These are phyloP conservation scores for Logfia minima DNA, from an alignment of 129 eudicot genomes.

Conservation along the genomic window DNA sequence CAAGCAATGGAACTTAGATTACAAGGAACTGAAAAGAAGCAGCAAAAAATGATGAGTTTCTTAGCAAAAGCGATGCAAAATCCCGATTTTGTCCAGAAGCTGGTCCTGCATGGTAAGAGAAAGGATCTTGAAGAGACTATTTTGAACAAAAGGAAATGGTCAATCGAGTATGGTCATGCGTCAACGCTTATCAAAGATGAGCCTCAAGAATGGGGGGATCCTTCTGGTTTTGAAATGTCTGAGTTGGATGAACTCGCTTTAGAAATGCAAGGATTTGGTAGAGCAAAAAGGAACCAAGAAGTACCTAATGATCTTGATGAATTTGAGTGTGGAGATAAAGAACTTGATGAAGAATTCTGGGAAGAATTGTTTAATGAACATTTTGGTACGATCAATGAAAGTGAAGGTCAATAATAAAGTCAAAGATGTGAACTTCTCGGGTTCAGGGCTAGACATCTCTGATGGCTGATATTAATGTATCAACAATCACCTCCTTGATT, in stretches of 20 bases:
- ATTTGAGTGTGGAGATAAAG: conserved; percentile 49
- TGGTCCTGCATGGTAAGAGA: conserved; percentile 59
- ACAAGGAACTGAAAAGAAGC: conserved; percentile 80
- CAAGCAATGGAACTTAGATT: conserved; percentile 73
- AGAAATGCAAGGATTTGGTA: conserved; percentile 91
- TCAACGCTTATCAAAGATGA: conserved; percentile 50
- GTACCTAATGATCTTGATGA: conserved; percentile 41
- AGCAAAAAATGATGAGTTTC: conserved; percentile 95
- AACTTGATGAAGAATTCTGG: conserved; percentile 90
- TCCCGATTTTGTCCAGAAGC: conserved; percentile 68
- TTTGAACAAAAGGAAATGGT: conserved; percentile 58
- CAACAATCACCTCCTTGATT: conserved; percentile 34
- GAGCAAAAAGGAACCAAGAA: conserved; percentile 41
- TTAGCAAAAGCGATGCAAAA: conserved; percentile 90
- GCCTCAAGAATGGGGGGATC: conserved; percentile 50
- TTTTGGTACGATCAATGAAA: conserved; percentile 24
- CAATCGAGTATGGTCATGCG: conserved; percentile 40
- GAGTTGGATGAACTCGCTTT: conserved; percentile 89
- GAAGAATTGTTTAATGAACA: conserved; percentile 67
- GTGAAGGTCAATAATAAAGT: conserved; percentile 14
- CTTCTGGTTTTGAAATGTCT: conserved; percentile 42
- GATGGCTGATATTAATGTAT: conserved; percentile 24
- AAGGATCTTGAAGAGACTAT: conserved; percentile 58
- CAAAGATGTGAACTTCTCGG: no score
- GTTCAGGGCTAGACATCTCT: conserved; percentile 23